These are phyloP conservation scores for Sordariomycetes sp. DNA, from an alignment of 2,329 filamentous ascomycete species.

Conservation along the genomic window DNA sequence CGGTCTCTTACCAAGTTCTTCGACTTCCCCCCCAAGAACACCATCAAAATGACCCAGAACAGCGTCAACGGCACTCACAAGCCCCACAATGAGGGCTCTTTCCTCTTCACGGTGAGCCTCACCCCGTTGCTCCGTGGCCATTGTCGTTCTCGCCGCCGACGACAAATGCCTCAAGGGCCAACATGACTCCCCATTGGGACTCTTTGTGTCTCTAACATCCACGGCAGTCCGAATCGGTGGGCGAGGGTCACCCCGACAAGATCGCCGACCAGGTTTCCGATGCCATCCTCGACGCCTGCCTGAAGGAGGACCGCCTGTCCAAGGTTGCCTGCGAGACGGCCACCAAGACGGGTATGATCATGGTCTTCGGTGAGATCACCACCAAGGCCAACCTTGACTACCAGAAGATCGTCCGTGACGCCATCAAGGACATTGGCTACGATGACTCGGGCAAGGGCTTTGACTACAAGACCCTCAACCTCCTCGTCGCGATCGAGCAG, in stretches of 20 bases:
- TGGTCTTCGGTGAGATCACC: slow-evolving; percentile 98
- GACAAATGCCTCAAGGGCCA: slow-evolving; percentile 5
- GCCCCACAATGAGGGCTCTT: slow-evolving; percentile 53
- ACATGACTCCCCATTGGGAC: neutral
- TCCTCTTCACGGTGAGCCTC: slow-evolving; percentile 63
- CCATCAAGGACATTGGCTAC: slow-evolving; percentile 98
- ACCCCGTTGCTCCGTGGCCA: neutral
- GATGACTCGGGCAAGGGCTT: slow-evolving; percentile 96
- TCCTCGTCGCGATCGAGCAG: slow-evolving; percentile 97
- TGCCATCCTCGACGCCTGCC: slow-evolving; percentile 95
- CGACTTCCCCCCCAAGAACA: slow-evolving; percentile 6
- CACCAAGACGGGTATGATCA: slow-evolving; percentile 99
- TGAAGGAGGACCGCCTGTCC: slow-evolving; percentile 87
- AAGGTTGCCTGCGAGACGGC: slow-evolving; percentile 99
- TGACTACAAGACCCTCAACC: slow-evolving; percentile 99
- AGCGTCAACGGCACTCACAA: slow-evolving; percentile 24
- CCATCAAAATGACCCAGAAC: slow-evolving; percentile 45
- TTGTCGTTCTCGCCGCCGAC: neutral
- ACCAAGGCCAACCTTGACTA: slow-evolving; percentile 94
- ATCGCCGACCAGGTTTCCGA: slow-evolving; percentile 98
- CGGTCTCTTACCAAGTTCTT: slow-evolving; percentile 9
- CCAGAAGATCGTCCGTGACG: slow-evolving; percentile 88
- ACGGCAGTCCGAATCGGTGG: slow-evolving; percentile 68
- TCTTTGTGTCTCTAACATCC: slow-evolving; percentile 11
- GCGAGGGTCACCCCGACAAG: slow-evolving; percentile 90